These are phyloP conservation scores for Solanum hybrid DNA, from an alignment of 305 asterid species.

Conservation along the genomic window DNA sequence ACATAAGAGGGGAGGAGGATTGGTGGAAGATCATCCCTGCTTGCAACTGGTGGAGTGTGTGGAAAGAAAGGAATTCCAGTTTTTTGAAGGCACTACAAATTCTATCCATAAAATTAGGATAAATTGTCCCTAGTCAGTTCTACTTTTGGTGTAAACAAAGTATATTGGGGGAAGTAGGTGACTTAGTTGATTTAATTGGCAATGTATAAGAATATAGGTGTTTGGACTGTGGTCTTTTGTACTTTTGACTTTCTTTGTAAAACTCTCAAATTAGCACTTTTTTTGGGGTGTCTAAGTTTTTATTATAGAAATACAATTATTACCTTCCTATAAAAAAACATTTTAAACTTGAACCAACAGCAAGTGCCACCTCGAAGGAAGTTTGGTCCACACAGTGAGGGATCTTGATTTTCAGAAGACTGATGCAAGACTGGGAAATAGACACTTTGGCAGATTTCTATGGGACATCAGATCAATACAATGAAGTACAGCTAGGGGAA, in stretches of 20 bases:
- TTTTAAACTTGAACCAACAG: not conserved
- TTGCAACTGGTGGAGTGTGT: not conserved
- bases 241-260: not conserved
- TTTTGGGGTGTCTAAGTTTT: not conserved
- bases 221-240: not conserved
- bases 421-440: not conserved
- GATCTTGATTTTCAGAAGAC: not conserved
- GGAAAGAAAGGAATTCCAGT: not conserved
- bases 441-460: not conserved
- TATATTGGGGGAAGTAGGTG: not conserved
- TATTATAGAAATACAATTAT: not conserved
- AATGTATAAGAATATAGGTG: not conserved
- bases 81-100: not conserved
- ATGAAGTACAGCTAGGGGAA: not conserved
- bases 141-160: not conserved
- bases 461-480: not conserved
- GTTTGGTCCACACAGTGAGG: not conserved
- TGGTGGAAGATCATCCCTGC: not conserved
- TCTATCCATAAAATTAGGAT: not conserved
- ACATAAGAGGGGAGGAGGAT: not conserved
- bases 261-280: not conserved
- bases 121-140: not conserved
- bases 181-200: not conserved
- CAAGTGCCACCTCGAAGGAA: not conserved
- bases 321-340: not conserved